phyloP scores from a whole-genome alignment of 2,329 filamentous ascomycete species.

The Fonsecaea multimorphosa region DNA sequence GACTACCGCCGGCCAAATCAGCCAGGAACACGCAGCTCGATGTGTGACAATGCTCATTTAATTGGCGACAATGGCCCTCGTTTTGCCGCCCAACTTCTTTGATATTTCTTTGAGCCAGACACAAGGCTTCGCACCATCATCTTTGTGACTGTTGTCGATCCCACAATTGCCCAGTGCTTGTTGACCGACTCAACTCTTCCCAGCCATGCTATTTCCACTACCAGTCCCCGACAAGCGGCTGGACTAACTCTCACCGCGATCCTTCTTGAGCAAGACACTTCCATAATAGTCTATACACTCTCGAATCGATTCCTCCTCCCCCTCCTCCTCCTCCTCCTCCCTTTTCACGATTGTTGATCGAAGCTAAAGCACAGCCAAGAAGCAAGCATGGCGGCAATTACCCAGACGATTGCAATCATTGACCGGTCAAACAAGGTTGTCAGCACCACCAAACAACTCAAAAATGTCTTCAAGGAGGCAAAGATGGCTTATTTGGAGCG shows the following conservation, averaged over 20 bases:
- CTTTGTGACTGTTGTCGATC: slow-evolving; percentile 18
- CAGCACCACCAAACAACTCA: slow-evolving; percentile 86
- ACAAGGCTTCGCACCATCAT: slow-evolving; percentile 11
- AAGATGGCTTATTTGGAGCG: slow-evolving; percentile 85
- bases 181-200: slow-evolving; percentile 28
- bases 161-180: slow-evolving; percentile 19
- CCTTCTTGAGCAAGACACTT: background rate
- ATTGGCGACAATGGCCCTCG: slow-evolving; percentile 32
- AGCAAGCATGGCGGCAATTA: slow-evolving; percentile 46
- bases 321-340: background rate
- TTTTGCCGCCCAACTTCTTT: slow-evolving; percentile 31
- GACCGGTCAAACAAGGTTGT: slow-evolving; percentile 92
- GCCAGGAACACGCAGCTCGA: slow-evolving; percentile 33
- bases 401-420: slow-evolving; percentile 85
- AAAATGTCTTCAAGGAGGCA: slow-evolving; percentile 90
- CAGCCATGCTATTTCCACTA: slow-evolving; percentile 34
- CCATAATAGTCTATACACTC: background rate
- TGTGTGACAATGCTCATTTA: slow-evolving; percentile 28
- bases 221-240: slow-evolving; percentile 2
- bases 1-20: slow-evolving; percentile 22
- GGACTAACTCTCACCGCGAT: slow-evolving; percentile 10
- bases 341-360: background rate
- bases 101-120: slow-evolving; percentile 18
- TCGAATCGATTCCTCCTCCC: background rate
- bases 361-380: background rate